Evolutionary conservation across 1,139 yeast species (phyloP).

Genomic region (Debaryomycetaceae sp.): DNA sequence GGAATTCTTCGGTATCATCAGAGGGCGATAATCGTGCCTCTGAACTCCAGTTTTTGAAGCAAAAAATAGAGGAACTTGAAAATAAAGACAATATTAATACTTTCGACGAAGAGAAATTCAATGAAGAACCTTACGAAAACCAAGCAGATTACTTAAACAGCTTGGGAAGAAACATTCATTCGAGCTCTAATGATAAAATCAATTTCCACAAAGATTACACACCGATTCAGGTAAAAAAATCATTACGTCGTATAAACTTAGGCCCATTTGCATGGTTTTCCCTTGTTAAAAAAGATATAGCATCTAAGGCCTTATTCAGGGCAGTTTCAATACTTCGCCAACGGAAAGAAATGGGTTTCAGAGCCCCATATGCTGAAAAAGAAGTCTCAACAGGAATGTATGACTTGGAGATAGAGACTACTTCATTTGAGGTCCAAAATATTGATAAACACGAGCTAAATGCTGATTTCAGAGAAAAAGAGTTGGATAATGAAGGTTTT

Average conservation of each 20-base stretch:
- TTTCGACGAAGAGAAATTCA: neutral
- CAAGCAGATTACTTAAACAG: neutral
- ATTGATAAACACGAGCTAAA: slow-evolving; percentile 6
- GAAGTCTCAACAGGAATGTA: slow-evolving; percentile 8
- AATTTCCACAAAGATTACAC: slow-evolving; percentile 31
- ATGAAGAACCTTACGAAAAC: neutral
- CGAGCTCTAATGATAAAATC: slow-evolving; percentile 19
- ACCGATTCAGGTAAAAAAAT: slow-evolving; percentile 19
- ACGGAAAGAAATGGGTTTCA: slow-evolving; percentile 12
- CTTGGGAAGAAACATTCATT: slow-evolving; percentile 25
- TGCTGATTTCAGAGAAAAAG: slow-evolving; percentile 20
- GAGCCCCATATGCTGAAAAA: slow-evolving; percentile 10
- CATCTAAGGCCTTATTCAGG: slow-evolving; percentile 8
- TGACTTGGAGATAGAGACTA: slow-evolving; percentile 3
- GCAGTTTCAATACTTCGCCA: slow-evolving; percentile 15
- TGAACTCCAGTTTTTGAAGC: neutral
- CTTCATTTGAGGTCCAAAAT: neutral
- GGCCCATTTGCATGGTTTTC: slow-evolving; percentile 43
- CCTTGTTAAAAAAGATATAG: slow-evolving; percentile 29
- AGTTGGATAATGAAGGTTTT: slow-evolving; percentile 27
- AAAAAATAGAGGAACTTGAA: neutral
- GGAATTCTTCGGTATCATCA: too few relatives aligned
- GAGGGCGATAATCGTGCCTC: neutral
- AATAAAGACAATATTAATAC: slow-evolving; percentile 1
- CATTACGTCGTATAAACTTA: slow-evolving; percentile 23